phyloP scores from a whole-genome alignment of 2,329 filamentous ascomycete species.

The Pyrenochaeta sp. region DNA sequence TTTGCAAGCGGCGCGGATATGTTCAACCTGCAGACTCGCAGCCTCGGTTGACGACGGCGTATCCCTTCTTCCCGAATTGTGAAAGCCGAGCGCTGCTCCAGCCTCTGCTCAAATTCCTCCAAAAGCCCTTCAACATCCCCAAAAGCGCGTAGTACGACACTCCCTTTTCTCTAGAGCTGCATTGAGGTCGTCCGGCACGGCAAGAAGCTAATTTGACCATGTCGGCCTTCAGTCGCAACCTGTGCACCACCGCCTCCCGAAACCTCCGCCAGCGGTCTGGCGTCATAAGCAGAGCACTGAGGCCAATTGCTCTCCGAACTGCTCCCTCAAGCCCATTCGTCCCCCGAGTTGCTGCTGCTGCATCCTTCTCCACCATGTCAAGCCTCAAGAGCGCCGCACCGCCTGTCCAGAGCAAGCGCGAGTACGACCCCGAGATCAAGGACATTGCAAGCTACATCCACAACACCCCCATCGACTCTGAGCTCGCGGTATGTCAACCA shows the following conservation, averaged over 20 bases:
- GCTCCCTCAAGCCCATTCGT: constrained; percentile 31
- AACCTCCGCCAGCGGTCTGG: constrained; percentile 46
- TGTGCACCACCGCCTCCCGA: constrained; percentile 50
- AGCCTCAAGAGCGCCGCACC: constrained; percentile 46
- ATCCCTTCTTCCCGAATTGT: constrained; percentile 32
- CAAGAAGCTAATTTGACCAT: constrained; percentile 50
- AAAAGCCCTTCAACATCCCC: constrained; percentile 28
- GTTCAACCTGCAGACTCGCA: constrained; percentile 15
- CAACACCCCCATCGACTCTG: constrained; percentile 88
- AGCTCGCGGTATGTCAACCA: constrained; percentile 78
- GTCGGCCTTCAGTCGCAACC: constrained; percentile 54
- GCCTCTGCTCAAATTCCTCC: constrained; percentile 26
- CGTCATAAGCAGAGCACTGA: constrained; percentile 44
- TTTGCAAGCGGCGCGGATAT: constrained; percentile 10
- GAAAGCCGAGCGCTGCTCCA: constrained; percentile 34
- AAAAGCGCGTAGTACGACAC: constrained; percentile 45
- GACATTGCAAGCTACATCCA: constrained; percentile 96
- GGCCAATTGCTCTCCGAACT: constrained; percentile 47
- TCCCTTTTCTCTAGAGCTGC: constrained; percentile 40
- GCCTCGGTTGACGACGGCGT: constrained; percentile 46
- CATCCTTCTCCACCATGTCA: constrained; percentile 50
- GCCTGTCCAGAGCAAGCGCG: constrained; percentile 46
- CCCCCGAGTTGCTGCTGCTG: constrained; percentile 30
- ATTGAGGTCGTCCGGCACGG: constrained; percentile 41
- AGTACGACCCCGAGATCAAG: constrained; percentile 91